These are phyloP conservation scores for Citrus medica DNA, from an alignment of 345 rosid species.

Conservation along the genomic window DNA sequence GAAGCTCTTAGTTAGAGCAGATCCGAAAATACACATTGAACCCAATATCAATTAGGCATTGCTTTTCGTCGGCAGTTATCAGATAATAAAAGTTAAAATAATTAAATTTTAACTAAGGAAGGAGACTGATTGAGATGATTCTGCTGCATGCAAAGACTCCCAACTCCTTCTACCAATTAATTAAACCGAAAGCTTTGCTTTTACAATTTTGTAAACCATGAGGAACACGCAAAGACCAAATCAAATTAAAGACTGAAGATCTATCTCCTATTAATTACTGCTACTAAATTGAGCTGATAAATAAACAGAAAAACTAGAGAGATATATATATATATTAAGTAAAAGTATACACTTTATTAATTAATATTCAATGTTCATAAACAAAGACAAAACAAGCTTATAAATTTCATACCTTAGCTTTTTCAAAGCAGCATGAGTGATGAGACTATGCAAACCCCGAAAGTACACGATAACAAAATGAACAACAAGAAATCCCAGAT, in stretches of 20 bases:
- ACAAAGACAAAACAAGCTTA: background rate
- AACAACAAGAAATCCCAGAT: background rate
- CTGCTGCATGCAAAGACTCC: background rate
- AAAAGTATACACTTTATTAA: background rate
- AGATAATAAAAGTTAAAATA: no score
- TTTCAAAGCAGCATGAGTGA: conserved; percentile 1
- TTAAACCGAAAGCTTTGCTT: background rate
- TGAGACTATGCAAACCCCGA: conserved; percentile 10
- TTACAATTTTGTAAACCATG: background rate
- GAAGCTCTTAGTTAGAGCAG: no score
- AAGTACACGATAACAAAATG: background rate
- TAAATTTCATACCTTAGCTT: background rate
- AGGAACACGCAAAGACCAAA: background rate
- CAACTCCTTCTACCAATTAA: background rate
- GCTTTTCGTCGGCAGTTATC: no score
- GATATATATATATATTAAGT: no score
- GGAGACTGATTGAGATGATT: background rate
- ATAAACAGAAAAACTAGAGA: background rate
- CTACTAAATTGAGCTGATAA: no score
- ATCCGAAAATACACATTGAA: no score
- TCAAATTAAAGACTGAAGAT: background rate
- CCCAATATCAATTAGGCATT: no score
- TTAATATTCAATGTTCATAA: background rate
- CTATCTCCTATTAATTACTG: no score
- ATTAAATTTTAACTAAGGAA: background rate